A percentile compares a stretch with the other conserved stretches of the same genome.
Evolutionary conservation across 139 green algal genomes (phyloP).

Genomic region (Chlamydomonas incerta): DNA sequence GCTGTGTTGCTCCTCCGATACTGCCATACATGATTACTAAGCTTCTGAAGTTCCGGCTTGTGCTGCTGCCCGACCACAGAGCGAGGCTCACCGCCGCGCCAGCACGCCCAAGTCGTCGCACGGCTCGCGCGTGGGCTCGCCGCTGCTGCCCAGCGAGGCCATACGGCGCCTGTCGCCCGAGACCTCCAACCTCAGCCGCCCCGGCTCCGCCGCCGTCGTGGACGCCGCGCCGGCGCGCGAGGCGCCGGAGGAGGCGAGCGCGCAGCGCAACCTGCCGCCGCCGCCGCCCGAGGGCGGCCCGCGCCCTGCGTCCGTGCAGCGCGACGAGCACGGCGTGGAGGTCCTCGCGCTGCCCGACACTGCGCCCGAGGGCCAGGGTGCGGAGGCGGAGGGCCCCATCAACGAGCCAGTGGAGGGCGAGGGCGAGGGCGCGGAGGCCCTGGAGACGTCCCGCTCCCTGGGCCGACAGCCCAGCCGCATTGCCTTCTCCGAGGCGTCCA

Average conservation of each 20-base stretch:
- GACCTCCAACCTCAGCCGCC: background rate
- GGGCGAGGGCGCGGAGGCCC: background rate
- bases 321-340: constrained; percentile 11
- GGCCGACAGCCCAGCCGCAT: constrained; percentile 8
- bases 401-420: background rate
- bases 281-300: background rate
- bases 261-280: constrained; percentile 28
- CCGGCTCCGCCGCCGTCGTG: background rate
- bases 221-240: background rate
- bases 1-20: too few relatives aligned
- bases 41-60: too few relatives aligned
- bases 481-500: constrained; percentile 5
- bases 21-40: too few relatives aligned
- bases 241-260: constrained; percentile 22
- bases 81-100: background rate
- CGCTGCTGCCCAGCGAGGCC: constrained; percentile 21
- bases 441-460: background rate
- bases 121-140: background rate
- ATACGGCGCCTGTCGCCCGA: constrained; percentile 26
- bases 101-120: background rate
- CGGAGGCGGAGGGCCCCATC: background rate
- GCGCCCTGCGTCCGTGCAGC: background rate
- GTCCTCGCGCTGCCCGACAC: background rate
- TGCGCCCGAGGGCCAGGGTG: background rate
- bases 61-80: background rate